A percentile compares a stretch with the other conserved stretches of the same genome.
These are phyloP conservation scores for Spinellus fusiger DNA, from an alignment of 192 early-diverging fungal genomes.

Conservation along the genomic window DNA sequence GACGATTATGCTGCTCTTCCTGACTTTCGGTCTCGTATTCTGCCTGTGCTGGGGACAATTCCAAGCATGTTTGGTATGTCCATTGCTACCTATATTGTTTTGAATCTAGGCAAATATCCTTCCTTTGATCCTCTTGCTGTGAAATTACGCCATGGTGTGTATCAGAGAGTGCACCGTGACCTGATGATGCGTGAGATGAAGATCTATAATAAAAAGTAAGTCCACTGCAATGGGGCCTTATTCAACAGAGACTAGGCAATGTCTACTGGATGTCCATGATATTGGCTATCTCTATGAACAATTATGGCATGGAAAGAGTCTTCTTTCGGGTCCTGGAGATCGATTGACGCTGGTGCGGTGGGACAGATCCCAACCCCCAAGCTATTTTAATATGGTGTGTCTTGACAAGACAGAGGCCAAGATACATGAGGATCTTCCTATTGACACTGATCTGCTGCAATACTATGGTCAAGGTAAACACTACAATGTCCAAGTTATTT, in stretches of 20 bases:
- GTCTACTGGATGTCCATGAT: constrained; percentile 62
- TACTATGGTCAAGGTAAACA: constrained; percentile 45
- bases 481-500: constrained; percentile 2
- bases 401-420: constrained; percentile 79
- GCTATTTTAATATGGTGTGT: constrained; percentile 73
- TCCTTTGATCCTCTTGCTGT: constrained; percentile 65
- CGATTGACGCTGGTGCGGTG: constrained; percentile 74
- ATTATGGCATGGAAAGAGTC: constrained; percentile 78
- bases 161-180: constrained; percentile 68
- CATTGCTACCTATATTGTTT: constrained; percentile 83
- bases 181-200: constrained; percentile 51
- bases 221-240: constrained; percentile 8
- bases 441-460: constrained; percentile 34
- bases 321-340: constrained; percentile 66
- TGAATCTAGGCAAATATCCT: constrained; percentile 44
- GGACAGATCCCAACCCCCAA: constrained; percentile 60
- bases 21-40: constrained; percentile 84
- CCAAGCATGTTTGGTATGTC: constrained; percentile 93
- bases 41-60: constrained; percentile 77
- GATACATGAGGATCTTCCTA: constrained; percentile 46
- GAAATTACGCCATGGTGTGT: constrained; percentile 71
- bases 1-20: constrained; percentile 91
- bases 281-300: constrained; percentile 87
- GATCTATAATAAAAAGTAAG: constrained; percentile 32
- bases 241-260: constrained; percentile 17